Evolutionary conservation across 1,139 yeast species (phyloP).

Genomic region (Yamadazyma siamensis): DNA sequence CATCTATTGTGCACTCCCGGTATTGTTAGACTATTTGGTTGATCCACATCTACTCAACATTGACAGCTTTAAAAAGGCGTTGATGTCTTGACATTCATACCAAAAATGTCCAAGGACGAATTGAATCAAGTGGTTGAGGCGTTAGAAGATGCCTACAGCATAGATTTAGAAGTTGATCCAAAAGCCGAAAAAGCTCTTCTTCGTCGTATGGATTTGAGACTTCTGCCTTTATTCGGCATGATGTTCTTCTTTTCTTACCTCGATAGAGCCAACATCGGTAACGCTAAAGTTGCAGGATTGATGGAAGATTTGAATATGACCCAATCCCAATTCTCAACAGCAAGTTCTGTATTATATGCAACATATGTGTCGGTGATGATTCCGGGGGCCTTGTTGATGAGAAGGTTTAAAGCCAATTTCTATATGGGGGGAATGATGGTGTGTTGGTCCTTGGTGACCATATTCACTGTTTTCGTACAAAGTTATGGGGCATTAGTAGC

Average conservation of each 20-base stretch:
- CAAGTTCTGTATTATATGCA: slow-evolving; percentile 23
- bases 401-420: slow-evolving; percentile 25
- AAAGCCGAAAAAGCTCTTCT: not conserved
- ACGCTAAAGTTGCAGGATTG: slow-evolving; percentile 24
- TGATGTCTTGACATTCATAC: no score
- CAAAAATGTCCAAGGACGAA: no score
- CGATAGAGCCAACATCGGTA: slow-evolving; percentile 24
- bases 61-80: no score
- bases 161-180: not conserved
- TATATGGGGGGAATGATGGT: slow-evolving; percentile 18
- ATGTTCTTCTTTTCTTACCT: slow-evolving; percentile 13
- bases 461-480: slow-evolving; percentile 19
- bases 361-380: slow-evolving; percentile 24
- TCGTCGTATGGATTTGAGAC: not conserved
- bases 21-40: no score
- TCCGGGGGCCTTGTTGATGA: slow-evolving; percentile 27
- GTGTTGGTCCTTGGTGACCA: slow-evolving; percentile 10
- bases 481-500: slow-evolving; percentile 17
- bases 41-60: no score
- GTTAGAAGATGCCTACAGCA: no score
- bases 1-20: no score
- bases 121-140: no score
- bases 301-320: slow-evolving; percentile 20
- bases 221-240: slow-evolving; percentile 13
- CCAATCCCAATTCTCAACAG: slow-evolving; percentile 23